Base-by-base conservation (phyloP, 23 red algal species). In the Gracilaria domingensis region DNA sequence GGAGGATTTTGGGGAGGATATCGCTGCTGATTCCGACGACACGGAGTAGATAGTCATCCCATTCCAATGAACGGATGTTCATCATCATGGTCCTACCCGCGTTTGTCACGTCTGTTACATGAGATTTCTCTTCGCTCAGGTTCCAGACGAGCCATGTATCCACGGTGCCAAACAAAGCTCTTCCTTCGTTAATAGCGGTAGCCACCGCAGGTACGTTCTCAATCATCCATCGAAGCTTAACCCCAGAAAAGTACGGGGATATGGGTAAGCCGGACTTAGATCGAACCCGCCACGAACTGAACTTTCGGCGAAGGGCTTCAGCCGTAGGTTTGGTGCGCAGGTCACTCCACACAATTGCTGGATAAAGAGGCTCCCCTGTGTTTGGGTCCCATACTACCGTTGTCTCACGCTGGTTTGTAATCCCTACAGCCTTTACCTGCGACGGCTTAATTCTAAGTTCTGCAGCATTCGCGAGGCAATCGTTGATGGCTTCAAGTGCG, bases 381-480 rank as follows among this genome's bases (percentile, higher is more conserved):
- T 64, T 53, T 16, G 76, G 81, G 58, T 98, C 96, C 96, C 96
- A 98, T 0, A 93, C 92, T 29, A 95, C 87, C 0, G 89, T 92
- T 5, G 96, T 98, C 74, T 98, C 96, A 59, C 96, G 96, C 58
- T 98, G 96, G 53, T 98, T 98, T 42, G 96, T 93, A 39, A 98
- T 90, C 23, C 96, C 96, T 34, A 98, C 75, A 8, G 92, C 87
- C 59, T 92, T 80, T 26, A 98, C 24, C 42, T 90, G 87, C 7
- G 87, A 67, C 8, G 54, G 58, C 20, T 11, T 12, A 48, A 90
- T 66, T 14, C 24, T 45, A 3, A 13, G n/a, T 28, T 88, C 21
- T 32, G 21, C 64, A 18, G 47, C 91, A 45, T 66, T 50, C 25
- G 65, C 37, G 59, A 95, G 65, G 30, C 83, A 79, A 64, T 58